Base-by-base conservation (phyloP, 352 stramenopile species). In the Phytophthora lateralis region DNA sequence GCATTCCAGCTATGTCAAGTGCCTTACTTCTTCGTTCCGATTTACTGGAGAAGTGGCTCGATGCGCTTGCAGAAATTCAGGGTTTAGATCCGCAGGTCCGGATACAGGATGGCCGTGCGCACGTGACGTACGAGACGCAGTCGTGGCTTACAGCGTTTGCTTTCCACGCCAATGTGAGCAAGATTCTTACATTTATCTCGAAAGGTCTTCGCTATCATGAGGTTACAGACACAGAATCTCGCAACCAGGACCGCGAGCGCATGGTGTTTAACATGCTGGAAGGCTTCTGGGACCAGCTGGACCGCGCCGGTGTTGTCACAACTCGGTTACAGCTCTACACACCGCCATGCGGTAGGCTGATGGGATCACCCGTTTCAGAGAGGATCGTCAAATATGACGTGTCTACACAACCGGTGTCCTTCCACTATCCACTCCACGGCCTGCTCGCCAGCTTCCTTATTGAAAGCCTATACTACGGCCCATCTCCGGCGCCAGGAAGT, bases 121-220 rank as follows among this genome's bases (percentile, higher is more conserved):
- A 99, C 63, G 92, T 99, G 14, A 97, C 98, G 56, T 99, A 96
- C 58, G 95, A 99, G 73, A 95, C 94, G 5, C 88, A 95, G 54
- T 71, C 89, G 32, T 99, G 95, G 95, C 73, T 98, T 30, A 89
- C 90, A 6, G 95, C 97, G 0, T 98, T 98, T 78, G 89, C 87
- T 18, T 88, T 99, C 51, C 85, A 91, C 39, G 83, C 80, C 7
- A 85, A 80, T 37, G 71, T 89, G 38, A 91, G 78, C 34, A 87
- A 87, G 39, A 68, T 91, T 17, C 39, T 85, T 15, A 82, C 78
- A 2, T 76, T 86, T 6, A 68, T 91, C 8, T 76, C 77, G 6
- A 91, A 88, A 55, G 80, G 80, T 0, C 43, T 93, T 24, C 84
- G 82, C 14, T 80, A 88, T 43, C 73, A 85, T 27, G 72, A 86